Conservation (phyloP, 192 early-diverging fungal species). For the Diversispora eburnea region DNA sequence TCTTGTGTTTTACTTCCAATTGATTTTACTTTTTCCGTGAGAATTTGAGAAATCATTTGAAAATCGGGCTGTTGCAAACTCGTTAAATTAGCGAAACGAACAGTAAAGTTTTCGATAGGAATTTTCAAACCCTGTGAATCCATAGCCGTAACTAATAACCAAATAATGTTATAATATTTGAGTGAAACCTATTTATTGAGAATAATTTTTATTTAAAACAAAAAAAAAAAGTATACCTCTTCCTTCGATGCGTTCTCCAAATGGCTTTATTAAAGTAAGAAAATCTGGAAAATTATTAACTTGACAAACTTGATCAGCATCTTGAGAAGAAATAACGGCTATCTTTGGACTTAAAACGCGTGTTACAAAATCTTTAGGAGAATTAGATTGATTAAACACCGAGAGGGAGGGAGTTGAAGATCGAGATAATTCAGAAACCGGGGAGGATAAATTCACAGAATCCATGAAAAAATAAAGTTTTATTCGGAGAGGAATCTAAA, state of each 20-base stretch:
- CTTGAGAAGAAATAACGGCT: constrained; percentile 59
- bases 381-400: background rate
- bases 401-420: background rate
- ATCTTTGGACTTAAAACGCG: constrained; percentile 59
- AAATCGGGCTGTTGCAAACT: constrained; percentile 53
- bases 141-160: constrained; percentile 45
- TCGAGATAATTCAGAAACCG: background rate
- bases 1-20: constrained; percentile 22
- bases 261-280: constrained; percentile 63
- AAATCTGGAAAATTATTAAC: constrained; percentile 57
- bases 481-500: too few species aligned
- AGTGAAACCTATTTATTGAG: too few species aligned
- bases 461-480: too few species aligned
- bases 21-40: constrained; percentile 46
- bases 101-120: constrained; percentile 57
- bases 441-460: too few species aligned
- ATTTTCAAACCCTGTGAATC: constrained; percentile 60
- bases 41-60: constrained; percentile 42
- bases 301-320: constrained; percentile 58
- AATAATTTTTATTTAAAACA: background rate
- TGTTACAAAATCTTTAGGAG: constrained; percentile 45
- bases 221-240: constrained; percentile 42
- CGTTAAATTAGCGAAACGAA: constrained; percentile 60
- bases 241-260: constrained; percentile 64
- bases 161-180: too few species aligned